Percentiles rank a stretch among this genome's conserved stretches.
These are phyloP conservation scores for Ceratobasidium sp. DNA, from an alignment of 1,284 basidiomycete species.

Conservation along the genomic window DNA sequence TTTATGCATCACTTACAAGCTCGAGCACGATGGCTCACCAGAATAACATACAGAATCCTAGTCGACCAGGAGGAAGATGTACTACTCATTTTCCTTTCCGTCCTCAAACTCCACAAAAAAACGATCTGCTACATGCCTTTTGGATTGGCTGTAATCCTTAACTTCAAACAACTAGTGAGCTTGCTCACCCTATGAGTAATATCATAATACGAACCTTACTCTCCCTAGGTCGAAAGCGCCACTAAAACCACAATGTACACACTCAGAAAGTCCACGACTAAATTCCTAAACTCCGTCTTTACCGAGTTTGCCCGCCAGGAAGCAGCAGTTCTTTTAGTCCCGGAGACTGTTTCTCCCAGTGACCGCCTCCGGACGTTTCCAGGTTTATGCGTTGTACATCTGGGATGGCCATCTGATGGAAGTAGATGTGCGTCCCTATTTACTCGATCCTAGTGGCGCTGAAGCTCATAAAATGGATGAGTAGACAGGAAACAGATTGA, in stretches of 20 bases:
- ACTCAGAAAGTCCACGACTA: background rate
- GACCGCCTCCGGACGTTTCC: background rate
- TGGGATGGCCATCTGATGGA: conserved; percentile 15
- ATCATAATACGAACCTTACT: background rate
- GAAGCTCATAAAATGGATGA: background rate
- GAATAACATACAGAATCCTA: background rate
- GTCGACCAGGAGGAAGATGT: conserved; percentile 22
- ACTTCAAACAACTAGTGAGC: conserved; percentile 22
- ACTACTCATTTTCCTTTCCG: background rate
- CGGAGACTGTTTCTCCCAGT: background rate
- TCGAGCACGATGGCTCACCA: background rate
- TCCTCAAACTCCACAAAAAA: background rate
- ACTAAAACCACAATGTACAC: background rate
- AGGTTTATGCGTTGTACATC: conserved; percentile 17
- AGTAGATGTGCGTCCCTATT: conserved; percentile 8
- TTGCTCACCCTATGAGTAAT: background rate
- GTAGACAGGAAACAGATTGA: conserved; percentile 12
- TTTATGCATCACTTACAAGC: no score
- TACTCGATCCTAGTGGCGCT: background rate
- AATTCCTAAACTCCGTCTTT: background rate
- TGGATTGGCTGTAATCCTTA: background rate
- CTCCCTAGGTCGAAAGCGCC: conserved; percentile 10
- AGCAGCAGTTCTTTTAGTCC: background rate
- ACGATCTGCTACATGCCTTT: conserved; percentile 29
- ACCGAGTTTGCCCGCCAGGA: background rate